phyloP scores from a whole-genome alignment of 495 filamentous ascomycete genomes.

The Podospora appendiculata region DNA sequence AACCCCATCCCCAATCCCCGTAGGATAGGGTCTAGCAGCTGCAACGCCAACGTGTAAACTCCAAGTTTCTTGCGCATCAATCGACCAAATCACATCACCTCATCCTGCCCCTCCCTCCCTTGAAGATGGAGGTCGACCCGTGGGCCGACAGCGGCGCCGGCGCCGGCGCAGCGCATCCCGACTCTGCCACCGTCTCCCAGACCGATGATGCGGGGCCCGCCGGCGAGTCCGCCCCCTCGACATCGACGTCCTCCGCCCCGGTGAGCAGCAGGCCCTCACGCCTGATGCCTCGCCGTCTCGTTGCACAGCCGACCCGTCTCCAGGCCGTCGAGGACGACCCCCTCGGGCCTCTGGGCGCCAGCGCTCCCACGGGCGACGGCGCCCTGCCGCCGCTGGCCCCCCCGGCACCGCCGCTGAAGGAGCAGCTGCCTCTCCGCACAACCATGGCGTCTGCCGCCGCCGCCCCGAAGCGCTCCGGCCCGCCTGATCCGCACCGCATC shows the following conservation, averaged over 20 bases:
- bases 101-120: neutral
- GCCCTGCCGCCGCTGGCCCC: slow-evolving; percentile 38
- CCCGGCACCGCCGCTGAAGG: slow-evolving; percentile 86
- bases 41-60: too few relatives aligned
- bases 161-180: slow-evolving; percentile 7
- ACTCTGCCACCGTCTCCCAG: slow-evolving; percentile 11
- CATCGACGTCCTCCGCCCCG: slow-evolving; percentile 36
- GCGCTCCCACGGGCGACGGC: slow-evolving; percentile 40
- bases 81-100: neutral
- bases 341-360: slow-evolving; percentile 83
- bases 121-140: slow-evolving; percentile 25
- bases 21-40: too few relatives aligned
- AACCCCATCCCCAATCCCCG: too few relatives aligned
- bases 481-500: slow-evolving; percentile 42
- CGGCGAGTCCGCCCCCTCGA: slow-evolving; percentile 17
- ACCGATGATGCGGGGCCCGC: slow-evolving; percentile 5
- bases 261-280: slow-evolving; percentile 20
- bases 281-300: slow-evolving; percentile 60
- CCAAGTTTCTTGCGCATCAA: too few relatives aligned
- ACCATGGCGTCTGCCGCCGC: slow-evolving; percentile 25
- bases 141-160: slow-evolving; percentile 26
- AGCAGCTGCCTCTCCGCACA: slow-evolving; percentile 55
- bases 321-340: slow-evolving; percentile 82
- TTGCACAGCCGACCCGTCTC: slow-evolving; percentile 72
- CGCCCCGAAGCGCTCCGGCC: slow-evolving; percentile 40